These are phyloP conservation scores for Papiliotrema terrestris DNA, from an alignment of 1,284 basidiomycete species.

Conservation along the genomic window DNA sequence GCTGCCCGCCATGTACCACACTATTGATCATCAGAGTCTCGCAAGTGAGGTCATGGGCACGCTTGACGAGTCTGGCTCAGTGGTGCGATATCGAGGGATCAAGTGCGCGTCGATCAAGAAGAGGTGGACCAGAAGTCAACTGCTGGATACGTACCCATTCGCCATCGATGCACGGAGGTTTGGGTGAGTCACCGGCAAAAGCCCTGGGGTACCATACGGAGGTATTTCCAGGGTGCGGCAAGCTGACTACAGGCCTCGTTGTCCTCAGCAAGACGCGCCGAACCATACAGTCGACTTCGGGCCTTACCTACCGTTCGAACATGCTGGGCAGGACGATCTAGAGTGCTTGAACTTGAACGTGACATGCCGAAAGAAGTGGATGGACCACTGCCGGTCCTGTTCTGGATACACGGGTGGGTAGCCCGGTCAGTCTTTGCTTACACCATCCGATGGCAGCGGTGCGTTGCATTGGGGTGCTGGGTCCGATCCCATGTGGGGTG, in stretches of 20 bases:
- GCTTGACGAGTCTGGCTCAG: neutral
- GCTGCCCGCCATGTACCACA: too few relatives aligned
- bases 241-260: slow-evolving; percentile 6
- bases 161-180: neutral
- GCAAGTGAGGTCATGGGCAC: neutral
- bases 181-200: neutral
- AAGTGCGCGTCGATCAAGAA: slow-evolving; percentile 1
- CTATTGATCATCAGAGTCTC: neutral
- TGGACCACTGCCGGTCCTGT: slow-evolving; percentile 6
- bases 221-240: too few relatives aligned
- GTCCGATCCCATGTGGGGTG: slow-evolving; percentile 14
- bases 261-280: slow-evolving; percentile 7
- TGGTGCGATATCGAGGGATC: slow-evolving; percentile 7
- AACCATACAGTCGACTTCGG: slow-evolving; percentile 12
- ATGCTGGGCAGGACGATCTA: slow-evolving; percentile 7
- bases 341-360: slow-evolving; percentile 13
- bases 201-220: too few relatives aligned
- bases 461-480: slow-evolving; percentile 6
- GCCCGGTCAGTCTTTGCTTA: too few relatives aligned
- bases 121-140: slow-evolving; percentile 5
- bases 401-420: slow-evolving; percentile 14
- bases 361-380: neutral
- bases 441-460: slow-evolving; percentile 6
- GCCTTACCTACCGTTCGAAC: slow-evolving; percentile 7
- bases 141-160: neutral